These are phyloP conservation scores for Tricholoma saponaceum DNA, from an alignment of 768 basidiomycete species.

Conservation along the genomic window DNA sequence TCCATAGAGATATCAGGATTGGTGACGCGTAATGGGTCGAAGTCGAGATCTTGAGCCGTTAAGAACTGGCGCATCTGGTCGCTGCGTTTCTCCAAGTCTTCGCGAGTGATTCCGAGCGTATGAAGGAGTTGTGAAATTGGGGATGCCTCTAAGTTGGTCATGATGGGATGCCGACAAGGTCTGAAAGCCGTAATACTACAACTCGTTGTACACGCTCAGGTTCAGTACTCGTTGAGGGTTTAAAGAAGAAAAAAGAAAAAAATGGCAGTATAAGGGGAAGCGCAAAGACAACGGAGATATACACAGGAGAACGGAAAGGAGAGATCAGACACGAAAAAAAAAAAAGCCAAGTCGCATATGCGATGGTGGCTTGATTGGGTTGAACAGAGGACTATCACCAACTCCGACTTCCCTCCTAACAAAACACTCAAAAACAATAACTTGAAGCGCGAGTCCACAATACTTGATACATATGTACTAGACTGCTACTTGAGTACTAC, in stretches of 20 bases:
- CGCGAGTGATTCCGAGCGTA: constrained; percentile 71
- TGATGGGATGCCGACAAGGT: constrained; percentile 13
- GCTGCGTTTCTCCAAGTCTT: constrained; percentile 67
- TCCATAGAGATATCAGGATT: constrained; percentile 30
- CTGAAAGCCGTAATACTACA: background rate
- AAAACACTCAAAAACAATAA: constrained; percentile 6
- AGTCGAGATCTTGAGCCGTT: constrained; percentile 44
- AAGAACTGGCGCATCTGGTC: constrained; percentile 81
- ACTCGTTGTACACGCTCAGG: background rate
- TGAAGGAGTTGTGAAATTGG: constrained; percentile 72
- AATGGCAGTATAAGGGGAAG: background rate
- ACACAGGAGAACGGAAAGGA: constrained; percentile 5
- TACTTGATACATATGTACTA: too few relatives aligned
- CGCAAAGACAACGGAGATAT: background rate
- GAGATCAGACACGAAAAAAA: constrained; percentile 9
- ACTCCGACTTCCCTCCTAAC: background rate
- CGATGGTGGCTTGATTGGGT: constrained; percentile 7
- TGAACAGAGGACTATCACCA: background rate
- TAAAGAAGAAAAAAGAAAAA: background rate
- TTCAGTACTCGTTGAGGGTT: background rate
- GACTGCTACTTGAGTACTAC: background rate
- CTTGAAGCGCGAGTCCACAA: too few relatives aligned
- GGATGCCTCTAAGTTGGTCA: constrained; percentile 45
- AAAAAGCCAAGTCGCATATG: constrained; percentile 5
- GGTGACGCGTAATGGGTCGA: constrained; percentile 41